Evolutionary conservation across 73 alveolate species (phyloP).

Genomic region (Durusdinium trenchii): DNA sequence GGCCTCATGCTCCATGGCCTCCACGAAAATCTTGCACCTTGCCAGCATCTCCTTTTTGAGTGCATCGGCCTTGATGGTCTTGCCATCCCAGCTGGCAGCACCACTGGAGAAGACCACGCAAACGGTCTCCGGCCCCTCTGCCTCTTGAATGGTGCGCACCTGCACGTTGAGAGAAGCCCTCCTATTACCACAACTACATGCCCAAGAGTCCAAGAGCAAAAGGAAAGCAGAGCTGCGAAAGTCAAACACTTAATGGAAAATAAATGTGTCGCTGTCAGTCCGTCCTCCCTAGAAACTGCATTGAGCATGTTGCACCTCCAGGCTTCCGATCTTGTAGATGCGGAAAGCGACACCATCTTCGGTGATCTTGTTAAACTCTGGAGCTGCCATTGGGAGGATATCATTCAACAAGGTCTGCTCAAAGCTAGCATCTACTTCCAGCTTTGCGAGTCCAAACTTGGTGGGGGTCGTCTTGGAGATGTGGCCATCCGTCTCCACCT

Average conservation of each 20-base stretch:
- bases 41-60: background rate
- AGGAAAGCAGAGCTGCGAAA: too few species aligned
- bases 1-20: slow-evolving; percentile 61
- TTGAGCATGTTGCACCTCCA: slow-evolving; percentile 81
- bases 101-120: slow-evolving; percentile 70
- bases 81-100: slow-evolving; percentile 36
- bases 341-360: slow-evolving; percentile 93
- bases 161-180: too few species aligned
- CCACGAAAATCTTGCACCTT: slow-evolving; percentile 61
- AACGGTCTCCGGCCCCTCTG: slow-evolving; percentile 39
- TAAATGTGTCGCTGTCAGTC: too few species aligned
- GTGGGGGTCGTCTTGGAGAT: slow-evolving; percentile 76
- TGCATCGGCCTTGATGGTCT: slow-evolving; percentile 12
- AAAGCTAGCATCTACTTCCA: slow-evolving; percentile 60
- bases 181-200: too few species aligned
- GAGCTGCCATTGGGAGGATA: slow-evolving; percentile 77
- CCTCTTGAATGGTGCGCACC: slow-evolving; percentile 93
- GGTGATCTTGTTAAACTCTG: slow-evolving; percentile 80
- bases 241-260: too few species aligned
- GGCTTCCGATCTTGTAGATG: slow-evolving; percentile 89
- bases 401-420: slow-evolving; percentile 61
- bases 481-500: slow-evolving; percentile 71
- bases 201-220: too few species aligned
- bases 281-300: too few species aligned
- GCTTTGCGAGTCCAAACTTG: slow-evolving; percentile 82